phyloP scores from a whole-genome alignment of 176 grass and related monocot genomes.

The Bonia amplexicaulis region DNA sequence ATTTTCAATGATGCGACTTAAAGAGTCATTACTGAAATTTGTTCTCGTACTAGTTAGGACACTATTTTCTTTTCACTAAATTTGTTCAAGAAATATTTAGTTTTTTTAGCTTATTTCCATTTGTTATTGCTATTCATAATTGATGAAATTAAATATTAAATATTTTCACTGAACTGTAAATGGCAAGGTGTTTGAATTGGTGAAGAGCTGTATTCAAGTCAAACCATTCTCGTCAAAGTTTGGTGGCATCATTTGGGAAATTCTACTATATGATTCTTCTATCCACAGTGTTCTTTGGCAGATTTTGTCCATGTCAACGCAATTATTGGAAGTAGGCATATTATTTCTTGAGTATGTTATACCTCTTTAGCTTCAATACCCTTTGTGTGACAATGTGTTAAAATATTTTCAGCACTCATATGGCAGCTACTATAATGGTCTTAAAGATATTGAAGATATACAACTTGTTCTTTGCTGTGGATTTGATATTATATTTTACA shows the following conservation, averaged over 20 bases:
- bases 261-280: conserved; percentile 79
- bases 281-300: conserved; percentile 64
- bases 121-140: conserved; percentile 19
- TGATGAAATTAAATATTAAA: not conserved
- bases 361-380: conserved; percentile 26
- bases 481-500: conserved; percentile 61
- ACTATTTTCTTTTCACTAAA: not conserved
- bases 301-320: conserved; percentile 46
- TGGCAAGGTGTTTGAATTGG: conserved; percentile 73
- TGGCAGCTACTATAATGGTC: conserved; percentile 32
- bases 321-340: conserved; percentile 57
- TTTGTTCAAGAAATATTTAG: not conserved
- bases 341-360: conserved; percentile 12
- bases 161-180: not conserved
- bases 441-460: conserved; percentile 62
- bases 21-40: not conserved
- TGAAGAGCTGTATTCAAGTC: conserved; percentile 65
- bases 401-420: conserved; percentile 47
- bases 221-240: conserved; percentile 45
- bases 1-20: not conserved
- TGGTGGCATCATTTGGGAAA: conserved; percentile 59
- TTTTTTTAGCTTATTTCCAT: not conserved
- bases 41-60: not conserved
- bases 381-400: conserved; percentile 18
- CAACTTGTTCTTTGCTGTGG: conserved; percentile 59